Base-by-base conservation (phyloP, 106 monocot genomes). In the Allium fistulosum region DNA sequence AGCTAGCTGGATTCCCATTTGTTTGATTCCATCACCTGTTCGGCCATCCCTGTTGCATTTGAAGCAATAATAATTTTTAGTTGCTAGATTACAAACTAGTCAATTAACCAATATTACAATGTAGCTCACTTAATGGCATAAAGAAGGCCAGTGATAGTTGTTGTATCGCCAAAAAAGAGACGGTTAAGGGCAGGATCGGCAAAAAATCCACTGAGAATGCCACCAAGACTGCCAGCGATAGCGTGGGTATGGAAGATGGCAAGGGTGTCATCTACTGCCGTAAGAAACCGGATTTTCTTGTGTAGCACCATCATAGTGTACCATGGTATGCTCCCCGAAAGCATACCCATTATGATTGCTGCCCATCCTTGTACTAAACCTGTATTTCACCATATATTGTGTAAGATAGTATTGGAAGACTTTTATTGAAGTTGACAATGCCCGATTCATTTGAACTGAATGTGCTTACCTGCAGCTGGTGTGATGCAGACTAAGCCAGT, bases 221-320 rank as follows among this genome's bases (percentile, higher is more conserved):
- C 76, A 9, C 76, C 76, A 10, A 76, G 46, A 0, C 18, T 62
- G 10, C 69, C 76, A 28, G 69, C 76, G 11, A 76, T 48, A 15
- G 69, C 69, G 26, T 76, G 76, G 51, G 75, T 76, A 62, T 76
- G 75, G 17, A 76, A 5, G 22, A 22, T 22, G 22, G 22, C 22
- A 22, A 76, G 47, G 6, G 76, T 76, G 63, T 69, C 76, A 17
- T 76, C 76, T 15, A 76, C 69, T 45, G 69, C 46, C 56, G 47
- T 61, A 4, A 69, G 14, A 55, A 76, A 63, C 27, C 53, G 11
- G 49, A 22, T 22, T 51, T 52, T 37, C 53, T 62, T 69, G 46
- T 65, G 65, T 47, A 65, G 65, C 49, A 65, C 65, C 76, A 69
- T 63, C 76, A 76, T 76, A 1, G 76, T 63, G 63, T 53, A 70